Evolutionary conservation across 164 flowering plant genomes (phyloP).

Genomic region (Magnolia officinalis): DNA sequence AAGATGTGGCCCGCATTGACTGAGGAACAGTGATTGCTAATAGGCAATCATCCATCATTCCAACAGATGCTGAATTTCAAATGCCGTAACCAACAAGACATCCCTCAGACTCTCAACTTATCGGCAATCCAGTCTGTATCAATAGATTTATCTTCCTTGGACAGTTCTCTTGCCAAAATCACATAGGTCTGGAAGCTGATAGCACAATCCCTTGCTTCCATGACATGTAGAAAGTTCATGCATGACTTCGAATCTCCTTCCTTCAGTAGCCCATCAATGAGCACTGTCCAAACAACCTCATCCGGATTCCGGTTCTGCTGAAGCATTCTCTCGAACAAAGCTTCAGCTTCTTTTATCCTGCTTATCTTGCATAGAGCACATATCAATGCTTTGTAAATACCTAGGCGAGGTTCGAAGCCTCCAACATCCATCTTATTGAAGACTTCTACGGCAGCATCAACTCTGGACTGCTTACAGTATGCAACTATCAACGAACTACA

Average conservation of each 20-base stretch:
- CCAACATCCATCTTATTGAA: conserved; percentile 26
- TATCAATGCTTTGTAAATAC: conserved; percentile 42
- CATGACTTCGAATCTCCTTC: conserved; percentile 49
- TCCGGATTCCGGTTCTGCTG: conserved; percentile 50
- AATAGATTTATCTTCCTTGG: conserved; percentile 33
- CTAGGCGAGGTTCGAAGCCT: conserved; percentile 39
- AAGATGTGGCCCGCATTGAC: neutral
- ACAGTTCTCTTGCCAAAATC: conserved; percentile 51
- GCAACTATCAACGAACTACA: conserved; percentile 37
- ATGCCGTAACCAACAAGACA: neutral
- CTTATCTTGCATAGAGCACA: conserved; percentile 47
- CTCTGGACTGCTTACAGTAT: conserved; percentile 49
- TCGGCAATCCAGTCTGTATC: conserved; percentile 31
- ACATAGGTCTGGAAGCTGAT: conserved; percentile 40
- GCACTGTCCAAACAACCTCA: conserved; percentile 78
- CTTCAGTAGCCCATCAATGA: conserved; percentile 69
- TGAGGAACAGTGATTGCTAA: neutral
- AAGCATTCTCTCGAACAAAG: conserved; percentile 51
- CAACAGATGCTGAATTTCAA: neutral
- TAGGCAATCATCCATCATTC: neutral
- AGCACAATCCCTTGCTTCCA: conserved; percentile 49
- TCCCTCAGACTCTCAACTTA: conserved; percentile 16
- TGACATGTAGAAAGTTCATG: conserved; percentile 47
- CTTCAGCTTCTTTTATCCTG: conserved; percentile 43
- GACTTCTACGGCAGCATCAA: conserved; percentile 50